phyloP scores from a whole-genome alignment of 1,139 yeast genomes.

The Saccharomycopsis hybrid region DNA sequence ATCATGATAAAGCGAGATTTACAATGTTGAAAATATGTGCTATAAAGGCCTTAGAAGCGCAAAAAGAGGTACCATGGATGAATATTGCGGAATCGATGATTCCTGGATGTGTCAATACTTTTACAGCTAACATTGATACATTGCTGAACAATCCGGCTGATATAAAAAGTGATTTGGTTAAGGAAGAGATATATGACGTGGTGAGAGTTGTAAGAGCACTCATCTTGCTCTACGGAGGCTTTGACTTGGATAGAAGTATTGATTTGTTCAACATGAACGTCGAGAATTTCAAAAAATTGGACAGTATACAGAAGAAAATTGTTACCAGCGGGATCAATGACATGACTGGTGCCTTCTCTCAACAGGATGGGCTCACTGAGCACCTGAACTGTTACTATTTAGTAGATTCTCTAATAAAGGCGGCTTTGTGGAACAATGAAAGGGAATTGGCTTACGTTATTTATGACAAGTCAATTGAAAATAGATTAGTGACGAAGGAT shows the following conservation, averaged over 20 bases:
- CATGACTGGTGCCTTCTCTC: no score
- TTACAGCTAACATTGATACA: neutral
- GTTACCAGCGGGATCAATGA: neutral
- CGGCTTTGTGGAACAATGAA: conserved; percentile 6
- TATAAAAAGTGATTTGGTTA: neutral
- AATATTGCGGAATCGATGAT: conserved; percentile 1
- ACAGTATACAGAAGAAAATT: neutral
- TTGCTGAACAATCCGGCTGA: neutral
- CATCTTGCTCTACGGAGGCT: neutral
- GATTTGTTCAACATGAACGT: conserved; percentile 8
- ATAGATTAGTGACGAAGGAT: conserved; percentile 2
- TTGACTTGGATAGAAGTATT: conserved; percentile 9
- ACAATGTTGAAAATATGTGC: conserved; percentile 1
- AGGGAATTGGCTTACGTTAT: conserved; percentile 19
- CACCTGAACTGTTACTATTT: neutral
- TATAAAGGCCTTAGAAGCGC: conserved; percentile 1
- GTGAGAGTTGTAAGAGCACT: neutral
- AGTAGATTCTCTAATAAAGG: conserved; percentile 18
- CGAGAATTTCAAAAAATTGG: conserved; percentile 4
- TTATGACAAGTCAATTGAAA: conserved; percentile 17
- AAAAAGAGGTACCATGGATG: conserved; percentile 1
- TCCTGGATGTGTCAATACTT: conserved; percentile 1
- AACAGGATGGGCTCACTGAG: neutral
- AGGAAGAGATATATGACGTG: neutral
- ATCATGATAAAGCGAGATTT: conserved; percentile 1